Evolutionary conservation across 2,329 filamentous ascomycete species (phyloP).

Genomic region (Fusarium kyushuense): DNA sequence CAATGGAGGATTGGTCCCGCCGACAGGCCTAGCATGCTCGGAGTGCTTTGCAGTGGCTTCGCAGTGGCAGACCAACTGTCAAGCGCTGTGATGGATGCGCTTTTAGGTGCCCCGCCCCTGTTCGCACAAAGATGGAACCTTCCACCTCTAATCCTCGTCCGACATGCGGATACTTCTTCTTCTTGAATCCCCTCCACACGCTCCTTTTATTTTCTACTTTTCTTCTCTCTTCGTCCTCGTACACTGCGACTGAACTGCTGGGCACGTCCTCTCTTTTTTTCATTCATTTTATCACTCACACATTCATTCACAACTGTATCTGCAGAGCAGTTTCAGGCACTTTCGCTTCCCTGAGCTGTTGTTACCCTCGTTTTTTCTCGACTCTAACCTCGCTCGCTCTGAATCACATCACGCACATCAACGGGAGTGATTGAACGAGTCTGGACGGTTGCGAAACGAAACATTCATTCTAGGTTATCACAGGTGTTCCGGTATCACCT

Average conservation of each 20-base stretch:
- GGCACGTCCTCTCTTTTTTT: constrained; percentile 52
- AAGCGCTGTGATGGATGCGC: background rate
- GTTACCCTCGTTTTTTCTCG: constrained; percentile 47
- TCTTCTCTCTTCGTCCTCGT: constrained; percentile 15
- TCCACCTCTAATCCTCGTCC: constrained; percentile 40
- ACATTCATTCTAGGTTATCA: constrained; percentile 45
- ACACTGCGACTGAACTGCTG: constrained; percentile 46
- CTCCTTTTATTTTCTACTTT: constrained; percentile 30
- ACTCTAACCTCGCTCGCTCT: constrained; percentile 23
- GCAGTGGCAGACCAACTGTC: background rate
- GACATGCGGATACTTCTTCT: constrained; percentile 32
- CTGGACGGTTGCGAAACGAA: constrained; percentile 39
- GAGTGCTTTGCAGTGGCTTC: background rate
- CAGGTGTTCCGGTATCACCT: constrained; percentile 55
- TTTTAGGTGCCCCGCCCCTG: background rate
- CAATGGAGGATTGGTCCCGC: background rate
- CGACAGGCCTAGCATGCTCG: background rate
- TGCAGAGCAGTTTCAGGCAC: constrained; percentile 37
- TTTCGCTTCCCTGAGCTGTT: constrained; percentile 42
- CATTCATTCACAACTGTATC: constrained; percentile 25
- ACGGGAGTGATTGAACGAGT: constrained; percentile 15
- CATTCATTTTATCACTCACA: constrained; percentile 28
- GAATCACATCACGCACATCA: constrained; percentile 42
- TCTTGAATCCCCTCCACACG: constrained; percentile 39
- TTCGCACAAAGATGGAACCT: constrained; percentile 40